Conservation (phyloP, 139 green algal species). For the Picochlorum sp. region DNA sequence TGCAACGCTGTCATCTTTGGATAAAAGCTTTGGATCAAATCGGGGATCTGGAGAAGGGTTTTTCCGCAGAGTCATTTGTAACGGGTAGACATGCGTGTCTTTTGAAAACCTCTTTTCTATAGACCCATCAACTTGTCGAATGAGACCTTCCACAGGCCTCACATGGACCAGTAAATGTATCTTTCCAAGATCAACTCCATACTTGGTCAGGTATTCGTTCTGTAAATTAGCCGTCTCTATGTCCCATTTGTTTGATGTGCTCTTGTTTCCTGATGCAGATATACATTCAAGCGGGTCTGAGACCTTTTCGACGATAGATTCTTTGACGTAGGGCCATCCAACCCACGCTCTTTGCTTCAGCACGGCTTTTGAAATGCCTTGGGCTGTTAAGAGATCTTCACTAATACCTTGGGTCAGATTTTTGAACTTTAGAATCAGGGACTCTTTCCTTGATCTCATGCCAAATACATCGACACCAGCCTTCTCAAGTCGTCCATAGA, state of each 20-base stretch:
- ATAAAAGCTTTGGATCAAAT: conserved; percentile 26
- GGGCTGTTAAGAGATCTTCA: conserved; percentile 8
- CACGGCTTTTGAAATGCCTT: conserved; percentile 30
- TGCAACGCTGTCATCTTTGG: conserved; percentile 9
- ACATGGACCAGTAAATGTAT: conserved; percentile 55
- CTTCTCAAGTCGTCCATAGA: conserved; percentile 32
- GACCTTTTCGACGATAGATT: conserved; percentile 45
- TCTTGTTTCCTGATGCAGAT: background rate
- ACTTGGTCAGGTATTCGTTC: conserved; percentile 28
- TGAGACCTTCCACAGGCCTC: conserved; percentile 54
- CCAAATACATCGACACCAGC: conserved; percentile 76
- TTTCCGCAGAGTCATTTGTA: conserved; percentile 36
- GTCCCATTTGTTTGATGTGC: conserved; percentile 11
- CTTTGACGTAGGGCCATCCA: conserved; percentile 81
- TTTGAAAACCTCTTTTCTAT: conserved; percentile 71
- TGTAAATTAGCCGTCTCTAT: conserved; percentile 29
- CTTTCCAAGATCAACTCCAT: conserved; percentile 48
- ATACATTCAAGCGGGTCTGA: conserved; percentile 11
- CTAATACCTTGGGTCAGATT: background rate
- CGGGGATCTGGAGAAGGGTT: conserved; percentile 44
- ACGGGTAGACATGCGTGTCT: conserved; percentile 49
- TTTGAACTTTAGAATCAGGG: conserved; percentile 57
- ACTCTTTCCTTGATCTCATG: conserved; percentile 67
- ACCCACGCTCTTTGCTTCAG: conserved; percentile 69
- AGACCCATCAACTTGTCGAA: conserved; percentile 61